Base-by-base conservation (phyloP, 78 protist species). In the Pigoraptor vietnamica region DNA sequence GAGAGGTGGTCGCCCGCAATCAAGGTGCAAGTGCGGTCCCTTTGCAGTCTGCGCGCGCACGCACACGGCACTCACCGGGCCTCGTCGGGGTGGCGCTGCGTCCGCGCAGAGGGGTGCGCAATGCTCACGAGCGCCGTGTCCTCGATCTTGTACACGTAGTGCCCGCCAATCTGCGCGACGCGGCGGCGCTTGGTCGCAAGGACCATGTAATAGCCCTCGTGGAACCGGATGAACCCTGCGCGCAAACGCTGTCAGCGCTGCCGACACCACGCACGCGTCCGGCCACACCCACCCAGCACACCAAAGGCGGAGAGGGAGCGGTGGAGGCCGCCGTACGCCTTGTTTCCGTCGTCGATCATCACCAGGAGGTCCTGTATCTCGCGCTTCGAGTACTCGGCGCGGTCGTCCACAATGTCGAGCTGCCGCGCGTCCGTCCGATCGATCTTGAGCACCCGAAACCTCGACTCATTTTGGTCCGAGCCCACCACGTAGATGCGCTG, bases 121-220 rank as follows among this genome's bases (percentile, higher is more conserved):
- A 93, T 29, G 86, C 90, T 90, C 25, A 96, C 87, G 40, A 92
- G 32, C 81, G 55, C 67, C 0, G 96, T 94, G 25, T 90, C 97
- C 37, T 91, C 95, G n/a, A 98, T 87, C 2, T 94, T 92, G 91
- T 94, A 97, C 40, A 98, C 87, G 35, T 10, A 21, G 81, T 97
- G 98, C 23, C 94, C 94, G 0, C 98, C 98, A 23, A 98, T 83
- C n/a, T 37, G n/a, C 23, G 96, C 99, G 37, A 96, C 98, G 24
- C 92, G 37, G 24, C 91, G 39, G 36, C 97, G 35, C 37, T 91
- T 88, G n/a, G 98, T 97, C 32, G 97, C 91, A 34, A 97, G 84
- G 10, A 97, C 84, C 93, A 98, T 91, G 94, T 97, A 97, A 89
- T 94, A 97, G 24, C 99, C 98, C 55, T 94, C 94, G 6, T 96